A percentile compares a stretch with the other conserved stretches of the same genome.
phyloP scores from a whole-genome alignment of 2,329 filamentous ascomycete species.

The Alternaria arbusti region DNA sequence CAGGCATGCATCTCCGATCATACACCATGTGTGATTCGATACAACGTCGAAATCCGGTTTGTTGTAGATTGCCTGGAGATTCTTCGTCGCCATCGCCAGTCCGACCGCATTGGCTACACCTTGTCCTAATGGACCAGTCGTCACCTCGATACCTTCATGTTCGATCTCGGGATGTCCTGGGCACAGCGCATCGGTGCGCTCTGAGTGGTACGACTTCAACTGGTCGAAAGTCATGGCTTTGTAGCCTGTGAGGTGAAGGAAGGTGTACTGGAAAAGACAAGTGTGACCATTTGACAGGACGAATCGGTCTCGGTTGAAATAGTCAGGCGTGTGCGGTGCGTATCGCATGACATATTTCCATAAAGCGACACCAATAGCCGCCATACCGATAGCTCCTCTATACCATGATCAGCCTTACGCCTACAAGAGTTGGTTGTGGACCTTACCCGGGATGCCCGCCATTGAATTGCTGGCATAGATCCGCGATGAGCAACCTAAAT shows the following conservation, averaged over 20 bases:
- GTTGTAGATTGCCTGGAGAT: constrained; percentile 68
- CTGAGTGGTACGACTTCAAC: constrained; percentile 62
- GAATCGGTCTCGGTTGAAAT: constrained; percentile 68
- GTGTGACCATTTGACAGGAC: constrained; percentile 67
- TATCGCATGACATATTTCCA: constrained; percentile 70
- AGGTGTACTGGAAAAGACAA: constrained; percentile 61
- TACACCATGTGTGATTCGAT: constrained; percentile 61
- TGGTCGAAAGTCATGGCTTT: constrained; percentile 63
- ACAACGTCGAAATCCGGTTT: constrained; percentile 54
- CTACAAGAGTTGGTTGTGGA: neutral
- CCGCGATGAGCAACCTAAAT: constrained; percentile 52
- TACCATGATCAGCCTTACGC: neutral
- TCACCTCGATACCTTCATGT: constrained; percentile 63
- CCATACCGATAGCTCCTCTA: constrained; percentile 60
- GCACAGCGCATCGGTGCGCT: constrained; percentile 55
- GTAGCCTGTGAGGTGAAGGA: constrained; percentile 61
- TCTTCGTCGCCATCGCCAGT: constrained; percentile 60
- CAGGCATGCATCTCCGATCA: constrained; percentile 63
- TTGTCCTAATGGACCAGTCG: constrained; percentile 65
- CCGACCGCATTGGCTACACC: constrained; percentile 64
- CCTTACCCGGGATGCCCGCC: constrained; percentile 68
- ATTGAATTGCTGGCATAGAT: constrained; percentile 73
- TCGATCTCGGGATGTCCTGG: constrained; percentile 66
- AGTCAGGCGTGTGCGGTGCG: constrained; percentile 61
- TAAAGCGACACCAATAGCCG: constrained; percentile 65